These are phyloP conservation scores for Trichoderma sp. DNA, from an alignment of 2,329 filamentous ascomycete species.

Conservation along the genomic window DNA sequence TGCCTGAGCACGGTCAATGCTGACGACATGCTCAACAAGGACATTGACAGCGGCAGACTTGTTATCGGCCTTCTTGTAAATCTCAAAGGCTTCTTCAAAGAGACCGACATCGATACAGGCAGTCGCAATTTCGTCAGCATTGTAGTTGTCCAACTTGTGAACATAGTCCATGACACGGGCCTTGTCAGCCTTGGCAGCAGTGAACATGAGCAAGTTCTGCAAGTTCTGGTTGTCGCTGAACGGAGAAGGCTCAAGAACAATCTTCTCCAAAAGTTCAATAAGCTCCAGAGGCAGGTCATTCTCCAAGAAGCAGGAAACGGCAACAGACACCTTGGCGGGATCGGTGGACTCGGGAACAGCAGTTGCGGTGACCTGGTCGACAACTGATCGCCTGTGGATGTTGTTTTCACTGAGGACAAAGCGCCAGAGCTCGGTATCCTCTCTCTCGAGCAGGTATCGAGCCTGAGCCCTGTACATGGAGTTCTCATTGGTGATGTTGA, in stretches of 20 bases:
- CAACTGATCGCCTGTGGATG: conserved; percentile 84
- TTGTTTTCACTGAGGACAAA: conserved; percentile 97
- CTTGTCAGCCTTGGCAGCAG: conserved; percentile 95
- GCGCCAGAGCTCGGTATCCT: conserved; percentile 85
- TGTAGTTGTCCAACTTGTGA: conserved; percentile 83
- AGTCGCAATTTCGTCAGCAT: conserved; percentile 85
- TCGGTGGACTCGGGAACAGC: conserved; percentile 91
- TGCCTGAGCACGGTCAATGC: conserved; percentile 93
- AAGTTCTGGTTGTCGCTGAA: conserved; percentile 97
- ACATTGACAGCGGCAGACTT: conserved; percentile 85
- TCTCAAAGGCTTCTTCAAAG: conserved; percentile 95
- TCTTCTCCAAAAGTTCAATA: conserved; percentile 98
- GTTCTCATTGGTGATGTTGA: conserved; percentile 98
- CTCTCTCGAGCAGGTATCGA: conserved; percentile 87
- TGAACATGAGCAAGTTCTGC: conserved; percentile 94
- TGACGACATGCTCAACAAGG: conserved; percentile 92
- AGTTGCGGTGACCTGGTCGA: conserved; percentile 94
- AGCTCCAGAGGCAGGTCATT: conserved; percentile 90
- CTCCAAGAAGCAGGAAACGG: conserved; percentile 87
- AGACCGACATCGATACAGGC: conserved; percentile 94
- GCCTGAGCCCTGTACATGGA: conserved; percentile 99
- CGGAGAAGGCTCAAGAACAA: conserved; percentile 96
- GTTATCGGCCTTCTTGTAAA: conserved; percentile 96
- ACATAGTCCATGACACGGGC: conserved; percentile 94
- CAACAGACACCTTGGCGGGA: conserved; percentile 90